Base-by-base conservation (phyloP, 306 rosid genomes). In the Sechiopsis laciniata region DNA sequence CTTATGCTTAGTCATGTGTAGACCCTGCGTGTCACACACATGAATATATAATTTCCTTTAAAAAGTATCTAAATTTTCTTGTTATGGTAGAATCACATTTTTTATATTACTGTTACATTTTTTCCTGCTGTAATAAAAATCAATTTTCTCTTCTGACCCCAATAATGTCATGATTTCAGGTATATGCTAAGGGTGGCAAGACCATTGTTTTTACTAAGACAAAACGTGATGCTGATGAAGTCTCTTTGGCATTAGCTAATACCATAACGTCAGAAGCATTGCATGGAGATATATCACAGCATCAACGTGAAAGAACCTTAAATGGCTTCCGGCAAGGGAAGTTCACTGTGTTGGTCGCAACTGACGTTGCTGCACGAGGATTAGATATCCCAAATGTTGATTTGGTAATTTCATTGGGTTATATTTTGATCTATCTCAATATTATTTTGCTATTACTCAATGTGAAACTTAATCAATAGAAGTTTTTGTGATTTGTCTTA, bases 231-330 rank as follows among this genome's bases (percentile, higher is more conserved):
- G 99, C 99, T 26, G 99, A 95, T 86, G 99, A 91, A 85, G 99
- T 94, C 78, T 91, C 99, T 29, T 62, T 91, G 88, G 84, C 96
- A 75, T 83, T 94, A 72, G 84, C 99, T 74, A 84, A 74, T 82
- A 91, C 83, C 78, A 91, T 94, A 83, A 78, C 88, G 67, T 94
- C 97, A 73, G 99, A 94, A 81, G 99, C 99, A 56, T 83, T 94
- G 90, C 99, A 94, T 78, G 99, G 99, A 14, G 99, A 94, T 85
- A 94, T 94, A 82, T 94, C 99, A 54, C 99, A 94, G 80, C 97
- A 91, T 82, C 99, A 94, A 71, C 87, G 99, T 71, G 99, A 94
- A 85, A 87, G 97, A 86, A 95, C 97, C 66, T 80, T 95, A 72
- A 95, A 95, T 86, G 91, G 91, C 73, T 95, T 95, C 82, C 90